These are phyloP conservation scores for Tanacetum coccineum DNA, from an alignment of 129 eudicot genomes.

Conservation along the genomic window DNA sequence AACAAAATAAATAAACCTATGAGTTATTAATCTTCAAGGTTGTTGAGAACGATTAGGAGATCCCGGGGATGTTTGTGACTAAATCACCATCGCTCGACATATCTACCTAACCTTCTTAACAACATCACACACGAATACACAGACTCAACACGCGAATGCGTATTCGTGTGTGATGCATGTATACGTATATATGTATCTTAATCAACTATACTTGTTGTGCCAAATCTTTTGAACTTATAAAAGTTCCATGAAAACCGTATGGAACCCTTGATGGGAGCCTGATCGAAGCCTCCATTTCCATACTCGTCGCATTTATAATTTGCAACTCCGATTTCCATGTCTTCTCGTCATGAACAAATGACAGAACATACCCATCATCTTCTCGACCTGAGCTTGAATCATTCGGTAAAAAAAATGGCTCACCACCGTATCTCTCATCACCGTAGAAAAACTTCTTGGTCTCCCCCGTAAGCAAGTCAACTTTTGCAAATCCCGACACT, in stretches of 20 bases:
- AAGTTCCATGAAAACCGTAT: conserved; percentile 65
- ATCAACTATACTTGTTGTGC: conserved; percentile 31
- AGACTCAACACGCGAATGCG: not conserved
- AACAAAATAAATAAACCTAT: conserved; percentile 1
- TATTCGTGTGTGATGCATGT: not conserved
- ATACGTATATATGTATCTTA: not conserved
- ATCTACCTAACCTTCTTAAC: conserved; percentile 19
- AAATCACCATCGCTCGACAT: conserved; percentile 36
- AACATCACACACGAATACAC: not conserved
- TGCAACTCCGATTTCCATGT: conserved; percentile 50
- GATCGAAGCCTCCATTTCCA: conserved; percentile 44
- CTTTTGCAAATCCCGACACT: conserved; percentile 60
- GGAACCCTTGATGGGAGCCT: conserved; percentile 58
- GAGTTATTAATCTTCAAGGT: not conserved
- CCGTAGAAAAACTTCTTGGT: conserved; percentile 41
- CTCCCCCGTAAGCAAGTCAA: conserved; percentile 39
- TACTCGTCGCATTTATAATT: conserved; percentile 40
- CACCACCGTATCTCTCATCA: conserved; percentile 42
- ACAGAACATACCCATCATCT: conserved; percentile 49
- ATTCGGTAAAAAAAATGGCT: conserved; percentile 50
- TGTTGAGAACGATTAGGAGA: conserved; percentile 24
- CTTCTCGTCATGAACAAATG: conserved; percentile 55
- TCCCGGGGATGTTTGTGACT: conserved; percentile 38
- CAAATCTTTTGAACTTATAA: conserved; percentile 44
- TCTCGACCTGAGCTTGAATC: conserved; percentile 18